Evolutionary conservation across 2,329 filamentous ascomycete species (phyloP), one percentile per base, ranked within the genome.

Genomic region (Podosphaera leucotricha): DNA sequence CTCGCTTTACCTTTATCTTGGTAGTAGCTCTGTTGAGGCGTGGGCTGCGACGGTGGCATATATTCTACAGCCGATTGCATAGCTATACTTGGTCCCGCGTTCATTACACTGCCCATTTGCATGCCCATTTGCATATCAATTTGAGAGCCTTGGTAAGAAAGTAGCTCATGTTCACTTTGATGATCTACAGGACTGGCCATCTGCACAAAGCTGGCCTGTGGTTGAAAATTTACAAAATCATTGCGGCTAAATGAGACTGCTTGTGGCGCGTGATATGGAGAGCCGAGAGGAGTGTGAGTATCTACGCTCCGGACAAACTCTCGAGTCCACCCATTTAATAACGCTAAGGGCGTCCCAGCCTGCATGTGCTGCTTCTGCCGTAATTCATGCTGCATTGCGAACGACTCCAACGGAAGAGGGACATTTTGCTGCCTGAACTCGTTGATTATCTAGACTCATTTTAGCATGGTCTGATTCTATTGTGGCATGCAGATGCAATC

Each of bases 211-310:
- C 64, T 64, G 49, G 71, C 68, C 50, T 71, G 75, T 59, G 85
- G 79, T 57, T 85, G 80, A 60, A 92, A 95, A 48, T 77, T 75
- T 41, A 82, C 76, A 60, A 93, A 95, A 52, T 95, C 90, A 39
- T 84, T 79, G 21, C 85, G 68, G 48, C 68, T 80, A 61, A 94
- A 93, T 19, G 71, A 70, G 2, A 70, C 64, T 7, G 61, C 70
- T 49, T 62, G 66, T 43, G 70, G 67, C 44, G 62, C 68, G 61
- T 69, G 73, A 62, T 77, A 80, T 6, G 72, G 68, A 49, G 80
- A 66, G 60, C 86, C 80, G 77, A 86, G 77, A 48, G 72, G 67
- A 30, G 73, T 66, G 59, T 84, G 72, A 8, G 53, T 50, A 22
- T 54, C 48, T 53, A 69, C 66, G 41, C 68, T 70, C 0, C 70